A percentile compares a stretch with the other conserved stretches of the same genome.
Evolutionary conservation across 2,329 filamentous ascomycete species (phyloP).

Genomic region (Arthrobotrys pseudoclavata): DNA sequence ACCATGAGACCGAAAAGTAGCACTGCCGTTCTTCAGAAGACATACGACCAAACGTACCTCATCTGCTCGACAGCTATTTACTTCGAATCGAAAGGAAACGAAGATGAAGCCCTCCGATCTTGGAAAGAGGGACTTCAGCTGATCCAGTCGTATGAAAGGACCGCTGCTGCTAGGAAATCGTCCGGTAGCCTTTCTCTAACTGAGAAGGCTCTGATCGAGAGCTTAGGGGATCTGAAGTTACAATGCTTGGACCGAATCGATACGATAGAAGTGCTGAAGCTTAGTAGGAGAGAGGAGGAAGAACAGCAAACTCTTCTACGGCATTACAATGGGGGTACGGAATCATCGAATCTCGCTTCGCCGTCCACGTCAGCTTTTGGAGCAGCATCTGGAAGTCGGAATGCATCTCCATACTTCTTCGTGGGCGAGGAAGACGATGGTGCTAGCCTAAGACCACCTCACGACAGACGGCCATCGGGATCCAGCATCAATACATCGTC

Average conservation of each 20-base stretch:
- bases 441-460: constrained; percentile 67
- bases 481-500: constrained; percentile 53
- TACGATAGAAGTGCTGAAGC: constrained; percentile 82
- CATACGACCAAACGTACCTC: constrained; percentile 95
- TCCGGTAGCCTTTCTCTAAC: constrained; percentile 85
- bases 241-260: constrained; percentile 96
- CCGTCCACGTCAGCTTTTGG: constrained; percentile 64
- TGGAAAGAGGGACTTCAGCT: constrained; percentile 91
- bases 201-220: constrained; percentile 84
- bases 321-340: constrained; percentile 51
- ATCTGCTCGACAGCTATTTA: constrained; percentile 96
- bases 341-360: constrained; percentile 37
- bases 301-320: constrained; percentile 56
- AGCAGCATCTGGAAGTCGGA: constrained; percentile 66
- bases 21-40: constrained; percentile 88
- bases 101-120: constrained; percentile 87
- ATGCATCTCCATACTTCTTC: constrained; percentile 67
- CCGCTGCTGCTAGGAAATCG: constrained; percentile 66
- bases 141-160: constrained; percentile 78
- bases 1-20: constrained; percentile 71
- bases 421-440: constrained; percentile 69
- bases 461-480: constrained; percentile 32
- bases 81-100: constrained; percentile 90
- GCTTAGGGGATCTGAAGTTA: constrained; percentile 83
- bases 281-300: constrained; percentile 73